A percentile compares a stretch with the other conserved stretches of the same genome.
Conservation (phyloP, 805 yeast genomes). For the Debaryomyces tyrocola region DNA sequence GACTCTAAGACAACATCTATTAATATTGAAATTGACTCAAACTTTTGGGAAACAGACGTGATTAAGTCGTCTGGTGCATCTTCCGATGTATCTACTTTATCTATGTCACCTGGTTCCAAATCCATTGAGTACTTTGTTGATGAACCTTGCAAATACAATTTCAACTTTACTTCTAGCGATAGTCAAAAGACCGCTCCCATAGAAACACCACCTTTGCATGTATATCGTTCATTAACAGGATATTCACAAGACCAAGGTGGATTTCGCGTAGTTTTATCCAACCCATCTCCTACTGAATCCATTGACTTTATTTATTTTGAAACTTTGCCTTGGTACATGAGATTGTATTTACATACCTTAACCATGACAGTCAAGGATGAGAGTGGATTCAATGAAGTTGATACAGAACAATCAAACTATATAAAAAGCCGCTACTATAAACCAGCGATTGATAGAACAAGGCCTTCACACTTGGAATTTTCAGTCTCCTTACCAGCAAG, state of each 20-base stretch:
- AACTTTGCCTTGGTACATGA: constrained; percentile 90
- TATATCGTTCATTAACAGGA: constrained; percentile 86
- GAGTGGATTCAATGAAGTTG: constrained; percentile 16
- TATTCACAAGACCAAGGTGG: constrained; percentile 92
- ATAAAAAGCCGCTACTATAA: constrained; percentile 58
- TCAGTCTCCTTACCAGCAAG: constrained; percentile 62
- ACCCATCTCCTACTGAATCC: constrained; percentile 50
- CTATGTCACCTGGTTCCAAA: constrained; percentile 1
- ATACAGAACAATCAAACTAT: constrained; percentile 20
- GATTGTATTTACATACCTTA: constrained; percentile 75
- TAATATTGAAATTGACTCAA: constrained; percentile 42
- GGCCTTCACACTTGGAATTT: constrained; percentile 84
- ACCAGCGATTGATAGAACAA: constrained; percentile 77
- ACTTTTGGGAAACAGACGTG: constrained; percentile 47
- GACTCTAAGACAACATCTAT: constrained; percentile 37
- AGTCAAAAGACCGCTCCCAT: constrained; percentile 42
- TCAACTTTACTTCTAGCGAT: constrained; percentile 44
- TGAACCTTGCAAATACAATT: constrained; percentile 27
- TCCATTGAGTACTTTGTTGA: constrained; percentile 12
- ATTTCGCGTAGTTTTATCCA: constrained; percentile 72
- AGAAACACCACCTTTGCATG: constrained; percentile 67
- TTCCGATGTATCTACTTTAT: neutral
- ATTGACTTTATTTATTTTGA: constrained; percentile 68
- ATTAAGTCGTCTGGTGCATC: constrained; percentile 1
- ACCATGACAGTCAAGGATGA: constrained; percentile 31